Evolutionary conservation across 108 stramenopile genomes (phyloP).

Genomic region (Cyclotella distinguenda): DNA sequence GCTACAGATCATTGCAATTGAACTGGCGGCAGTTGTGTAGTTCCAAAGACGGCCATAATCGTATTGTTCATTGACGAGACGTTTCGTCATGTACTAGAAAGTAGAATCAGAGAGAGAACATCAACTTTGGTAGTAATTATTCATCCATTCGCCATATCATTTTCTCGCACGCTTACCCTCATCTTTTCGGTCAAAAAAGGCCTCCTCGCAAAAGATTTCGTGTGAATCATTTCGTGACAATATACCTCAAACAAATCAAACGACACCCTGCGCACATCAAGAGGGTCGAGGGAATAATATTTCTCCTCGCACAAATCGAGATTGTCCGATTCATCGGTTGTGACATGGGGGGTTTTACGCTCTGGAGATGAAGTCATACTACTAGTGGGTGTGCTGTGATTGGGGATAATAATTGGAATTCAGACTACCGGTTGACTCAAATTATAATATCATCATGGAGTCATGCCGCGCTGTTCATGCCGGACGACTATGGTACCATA

Average conservation of each 20-base stretch:
- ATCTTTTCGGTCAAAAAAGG: slow-evolving; percentile 33
- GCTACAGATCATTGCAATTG: slow-evolving; percentile 26
- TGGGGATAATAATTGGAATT: no score
- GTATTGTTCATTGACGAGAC: slow-evolving; percentile 41
- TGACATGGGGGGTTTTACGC: background rate
- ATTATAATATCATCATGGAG: no score
- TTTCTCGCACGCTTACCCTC: slow-evolving; percentile 27
- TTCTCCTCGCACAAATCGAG: background rate
- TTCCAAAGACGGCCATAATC: slow-evolving; percentile 43
- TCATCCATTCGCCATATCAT: background rate
- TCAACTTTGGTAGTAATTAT: background rate
- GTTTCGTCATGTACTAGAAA: slow-evolving; percentile 31
- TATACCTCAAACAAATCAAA: slow-evolving; percentile 46
- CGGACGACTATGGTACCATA: no score
- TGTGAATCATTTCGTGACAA: slow-evolving; percentile 41
- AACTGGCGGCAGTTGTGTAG: slow-evolving; percentile 31
- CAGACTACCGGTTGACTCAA: no score
- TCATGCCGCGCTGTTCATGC: no score
- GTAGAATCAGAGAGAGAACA: background rate
- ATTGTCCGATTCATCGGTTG: background rate
- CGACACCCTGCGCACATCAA: slow-evolving; percentile 43
- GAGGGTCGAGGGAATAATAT: slow-evolving; percentile 34
- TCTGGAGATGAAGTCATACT: no score
- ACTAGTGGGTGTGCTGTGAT: no score
- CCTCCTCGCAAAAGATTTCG: slow-evolving; percentile 25